Base-by-base conservation (phyloP, 2,329 filamentous ascomycete genomes). In the Madurella fahalii region DNA sequence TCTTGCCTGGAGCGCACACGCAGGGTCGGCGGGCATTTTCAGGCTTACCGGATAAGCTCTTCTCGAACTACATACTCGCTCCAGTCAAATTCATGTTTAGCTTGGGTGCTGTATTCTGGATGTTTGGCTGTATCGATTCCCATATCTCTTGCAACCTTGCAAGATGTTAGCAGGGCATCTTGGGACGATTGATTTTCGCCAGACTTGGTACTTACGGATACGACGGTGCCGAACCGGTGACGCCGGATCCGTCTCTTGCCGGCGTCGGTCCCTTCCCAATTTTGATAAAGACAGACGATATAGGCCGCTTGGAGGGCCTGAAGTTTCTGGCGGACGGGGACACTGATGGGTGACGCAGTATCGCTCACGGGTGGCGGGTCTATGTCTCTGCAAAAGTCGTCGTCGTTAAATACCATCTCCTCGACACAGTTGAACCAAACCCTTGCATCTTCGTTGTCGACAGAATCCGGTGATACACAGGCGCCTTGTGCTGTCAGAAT, bases 361-460 rank as follows among this genome's bases (percentile, higher is more conserved):
- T 60, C 59, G 9, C 16, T 41, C 9, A 34, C 45, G 4, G 54
- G 44, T 4, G 53, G 30, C 4, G 59, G 50, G 16, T 70, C 65
- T 15, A 62, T 55, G 40, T 64, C 62, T 18, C 58, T 64, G 57
- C 68, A 69, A 40, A 72, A 69, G 51, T 69, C 66, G 15, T 69
- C 67, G 20, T 72, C 69, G 16, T 63, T 65, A 46, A 72, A 73
- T 5, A 68, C 67, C 57, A 72, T 67, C 55, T 69, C 70, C 49
- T 73, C 71, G 5, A 72, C 69, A 40, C 66, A 68, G 56, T 72
- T 68, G 56, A 70, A 67, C 70, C 69, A 72, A 34, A 64, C 58
- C 17, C 58, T 64, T 1, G 68, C 68, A n/a, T 68, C 63, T 37
- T 66, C 61, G 40, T 61, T 64, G 52, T 72, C 68, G 13, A 54